Percentiles rank a stretch among this genome's conserved stretches.
Conservation (phyloP, 371 early-diverging fungal genomes). For the Mortierella sp. region DNA sequence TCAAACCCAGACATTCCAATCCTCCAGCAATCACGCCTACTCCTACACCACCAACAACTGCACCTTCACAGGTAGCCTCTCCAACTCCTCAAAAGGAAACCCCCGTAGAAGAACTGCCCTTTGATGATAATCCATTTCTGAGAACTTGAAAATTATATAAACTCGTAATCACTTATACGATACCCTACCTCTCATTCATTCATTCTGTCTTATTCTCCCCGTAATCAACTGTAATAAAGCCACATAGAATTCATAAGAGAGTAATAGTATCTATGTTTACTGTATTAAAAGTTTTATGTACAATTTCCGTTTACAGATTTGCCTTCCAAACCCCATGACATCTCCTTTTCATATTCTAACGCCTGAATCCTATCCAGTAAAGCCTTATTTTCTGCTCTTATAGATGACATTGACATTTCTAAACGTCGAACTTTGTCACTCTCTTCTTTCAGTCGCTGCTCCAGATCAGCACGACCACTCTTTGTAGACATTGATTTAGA, state of each 20-base stretch:
- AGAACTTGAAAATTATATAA: not conserved
- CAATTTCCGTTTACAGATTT: not conserved
- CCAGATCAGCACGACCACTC: slow-evolving; percentile 23
- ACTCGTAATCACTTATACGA: not conserved
- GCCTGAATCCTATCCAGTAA: slow-evolving; percentile 51
- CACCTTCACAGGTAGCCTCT: slow-evolving; percentile 7
- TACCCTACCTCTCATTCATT: not conserved
- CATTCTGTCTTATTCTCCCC: not conserved
- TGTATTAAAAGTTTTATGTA: not conserved
- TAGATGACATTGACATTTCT: slow-evolving; percentile 47
- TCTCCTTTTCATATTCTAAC: slow-evolving; percentile 40
- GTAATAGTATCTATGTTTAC: not conserved
- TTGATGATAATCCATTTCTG: not conserved
- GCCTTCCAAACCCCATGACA: not conserved
- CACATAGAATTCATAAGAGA: not conserved
- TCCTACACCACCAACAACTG: not conserved
- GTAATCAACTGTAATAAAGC: not conserved
- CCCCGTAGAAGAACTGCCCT: not conserved
- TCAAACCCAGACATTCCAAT: slow-evolving; percentile 62
- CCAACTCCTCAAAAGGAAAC: slow-evolving; percentile 13
- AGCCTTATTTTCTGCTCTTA: slow-evolving; percentile 49
- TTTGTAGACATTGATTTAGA: slow-evolving; percentile 27
- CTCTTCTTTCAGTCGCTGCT: slow-evolving; percentile 30
- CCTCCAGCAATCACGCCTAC: not conserved
- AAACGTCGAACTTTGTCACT: slow-evolving; percentile 34